phyloP scores from a whole-genome alignment of 2,329 filamentous ascomycete genomes.

The Aspergillus clavatus region DNA sequence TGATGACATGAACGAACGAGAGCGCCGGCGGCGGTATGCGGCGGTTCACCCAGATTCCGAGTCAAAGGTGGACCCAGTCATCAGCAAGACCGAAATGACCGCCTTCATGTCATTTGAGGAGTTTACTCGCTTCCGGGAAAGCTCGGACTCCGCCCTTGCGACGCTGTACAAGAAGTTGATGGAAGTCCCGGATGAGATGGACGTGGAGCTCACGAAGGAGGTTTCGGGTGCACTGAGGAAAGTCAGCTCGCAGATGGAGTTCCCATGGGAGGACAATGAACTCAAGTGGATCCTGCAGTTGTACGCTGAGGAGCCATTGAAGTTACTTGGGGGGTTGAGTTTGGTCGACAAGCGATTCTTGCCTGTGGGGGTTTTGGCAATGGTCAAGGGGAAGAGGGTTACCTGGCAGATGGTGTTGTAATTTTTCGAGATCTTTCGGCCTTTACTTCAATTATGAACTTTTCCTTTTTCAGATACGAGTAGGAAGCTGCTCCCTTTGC shows the following conservation, averaged over 20 bases:
- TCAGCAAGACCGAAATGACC: constrained; percentile 7
- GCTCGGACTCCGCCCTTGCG: constrained; percentile 10
- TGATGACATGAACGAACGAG: constrained; percentile 12
- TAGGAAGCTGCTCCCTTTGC: too few relatives aligned
- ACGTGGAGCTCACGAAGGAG: constrained; percentile 16
- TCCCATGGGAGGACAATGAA: constrained; percentile 6
- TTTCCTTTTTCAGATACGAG: too few relatives aligned
- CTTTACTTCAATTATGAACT: too few relatives aligned
- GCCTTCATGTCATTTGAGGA: constrained; percentile 37
- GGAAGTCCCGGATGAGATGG: constrained; percentile 14
- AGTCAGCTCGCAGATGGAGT: constrained; percentile 3
- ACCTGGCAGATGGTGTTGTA: constrained; percentile 41
- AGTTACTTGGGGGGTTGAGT: constrained; percentile 33
- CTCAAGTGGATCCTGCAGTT: constrained; percentile 34
- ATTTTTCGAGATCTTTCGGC: background rate
- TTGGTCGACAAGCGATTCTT: constrained; percentile 40
- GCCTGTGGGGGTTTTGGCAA: constrained; percentile 35
- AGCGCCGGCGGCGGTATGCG: constrained; percentile 1
- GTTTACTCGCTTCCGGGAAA: constrained; percentile 31
- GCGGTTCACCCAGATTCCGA: background rate
- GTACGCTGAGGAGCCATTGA: constrained; percentile 31
- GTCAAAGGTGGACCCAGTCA: background rate
- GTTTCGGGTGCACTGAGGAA: constrained; percentile 17
- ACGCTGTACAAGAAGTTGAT: constrained; percentile 24
- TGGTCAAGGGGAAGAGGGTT: constrained; percentile 40